A percentile compares a stretch with the other conserved stretches of the same genome.
Conservation (phyloP, 345 rosid species). For the Acer campestre region DNA sequence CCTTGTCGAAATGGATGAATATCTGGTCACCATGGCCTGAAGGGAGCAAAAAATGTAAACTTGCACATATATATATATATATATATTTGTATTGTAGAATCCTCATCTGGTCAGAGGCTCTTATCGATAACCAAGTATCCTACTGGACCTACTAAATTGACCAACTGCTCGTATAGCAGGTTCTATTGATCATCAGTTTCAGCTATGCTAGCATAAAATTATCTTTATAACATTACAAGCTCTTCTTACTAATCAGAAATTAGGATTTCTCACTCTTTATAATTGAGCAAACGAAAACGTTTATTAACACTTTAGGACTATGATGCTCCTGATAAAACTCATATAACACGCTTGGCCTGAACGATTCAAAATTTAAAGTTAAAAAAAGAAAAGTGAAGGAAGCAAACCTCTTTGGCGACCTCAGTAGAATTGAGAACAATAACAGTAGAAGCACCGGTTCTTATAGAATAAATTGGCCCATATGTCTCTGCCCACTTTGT, state of each 20-base stretch:
- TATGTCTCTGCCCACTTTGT: conserved; percentile 75
- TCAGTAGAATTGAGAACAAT: conserved; percentile 70
- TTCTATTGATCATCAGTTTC: background rate
- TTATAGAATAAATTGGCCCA: conserved; percentile 82
- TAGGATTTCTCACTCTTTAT: background rate
- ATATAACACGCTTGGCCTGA: background rate
- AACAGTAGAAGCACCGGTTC: conserved; percentile 64
- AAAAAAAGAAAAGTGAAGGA: background rate
- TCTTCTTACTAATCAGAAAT: background rate
- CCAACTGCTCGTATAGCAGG: background rate
- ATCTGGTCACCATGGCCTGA: conserved; percentile 88
- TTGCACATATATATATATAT: too few species aligned
- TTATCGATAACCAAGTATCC: background rate
- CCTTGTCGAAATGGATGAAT: conserved; percentile 73
- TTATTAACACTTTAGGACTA: background rate
- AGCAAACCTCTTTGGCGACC: conserved; percentile 73
- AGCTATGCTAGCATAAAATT: background rate
- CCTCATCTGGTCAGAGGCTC: background rate
- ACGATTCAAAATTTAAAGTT: background rate
- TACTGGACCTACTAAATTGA: background rate
- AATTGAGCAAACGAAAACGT: background rate
- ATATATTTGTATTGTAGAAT: background rate
- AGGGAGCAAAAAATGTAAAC: conserved; percentile 13
- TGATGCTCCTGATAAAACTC: background rate
- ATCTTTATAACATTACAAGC: background rate